Evolutionary conservation across 2,329 filamentous ascomycete genomes (phyloP).

Genomic region (Boeremia lycopersici): DNA sequence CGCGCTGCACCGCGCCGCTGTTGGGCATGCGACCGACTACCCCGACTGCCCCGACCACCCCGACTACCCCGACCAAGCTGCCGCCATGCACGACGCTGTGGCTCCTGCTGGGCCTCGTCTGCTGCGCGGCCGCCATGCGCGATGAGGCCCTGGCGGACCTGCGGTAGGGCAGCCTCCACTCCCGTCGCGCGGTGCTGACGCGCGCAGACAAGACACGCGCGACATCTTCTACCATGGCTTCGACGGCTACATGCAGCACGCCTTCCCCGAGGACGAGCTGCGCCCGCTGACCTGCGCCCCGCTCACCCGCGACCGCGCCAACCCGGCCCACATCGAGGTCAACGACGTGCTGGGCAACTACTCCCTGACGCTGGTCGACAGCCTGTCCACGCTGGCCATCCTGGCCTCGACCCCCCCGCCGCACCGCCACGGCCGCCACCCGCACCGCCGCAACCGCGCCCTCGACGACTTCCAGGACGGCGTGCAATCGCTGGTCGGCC

Average conservation of each 20-base stretch:
- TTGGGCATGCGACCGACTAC: conserved; percentile 48
- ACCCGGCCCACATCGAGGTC: conserved; percentile 80
- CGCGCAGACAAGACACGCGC: conserved; percentile 52
- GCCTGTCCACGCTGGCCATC: conserved; percentile 90
- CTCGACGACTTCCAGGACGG: conserved; percentile 75
- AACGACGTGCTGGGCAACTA: conserved; percentile 98
- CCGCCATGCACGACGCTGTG: conserved; percentile 31
- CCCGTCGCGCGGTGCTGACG: background rate
- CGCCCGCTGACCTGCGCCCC: conserved; percentile 84
- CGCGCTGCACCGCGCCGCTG: conserved; percentile 33
- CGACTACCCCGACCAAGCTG: too few relatives aligned
- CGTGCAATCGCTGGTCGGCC: conserved; percentile 72
- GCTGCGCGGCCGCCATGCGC: conserved; percentile 51
- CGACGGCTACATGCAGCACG: conserved; percentile 91
- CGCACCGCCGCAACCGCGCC: conserved; percentile 49
- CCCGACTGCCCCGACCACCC: too few relatives aligned
- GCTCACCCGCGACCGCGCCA: conserved; percentile 79
- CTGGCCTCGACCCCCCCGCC: conserved; percentile 75
- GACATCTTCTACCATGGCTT: conserved; percentile 97
- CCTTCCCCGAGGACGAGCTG: conserved; percentile 95
- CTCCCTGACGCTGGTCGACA: conserved; percentile 93
- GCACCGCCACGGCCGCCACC: conserved; percentile 51
- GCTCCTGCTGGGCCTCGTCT: conserved; percentile 41
- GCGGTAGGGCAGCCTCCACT: conserved; percentile 33
- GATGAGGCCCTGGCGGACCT: conserved; percentile 49